Evolutionary conservation across 176 grass and related monocot species (phyloP), one percentile per base, ranked within the genome.

Genomic region (Aegilops sharonensis): DNA sequence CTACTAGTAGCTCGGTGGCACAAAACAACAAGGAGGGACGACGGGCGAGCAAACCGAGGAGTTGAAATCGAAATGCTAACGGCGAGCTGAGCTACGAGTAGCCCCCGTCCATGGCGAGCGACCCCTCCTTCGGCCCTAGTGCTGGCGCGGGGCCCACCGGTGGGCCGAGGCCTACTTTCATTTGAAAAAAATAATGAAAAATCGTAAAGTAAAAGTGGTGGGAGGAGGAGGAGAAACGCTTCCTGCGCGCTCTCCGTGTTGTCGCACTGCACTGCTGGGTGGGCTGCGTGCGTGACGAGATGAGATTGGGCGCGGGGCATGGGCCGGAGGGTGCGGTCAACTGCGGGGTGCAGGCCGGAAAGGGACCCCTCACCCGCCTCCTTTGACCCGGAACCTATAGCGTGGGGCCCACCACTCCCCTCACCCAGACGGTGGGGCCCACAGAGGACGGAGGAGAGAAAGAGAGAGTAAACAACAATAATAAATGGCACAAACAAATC

Each of bases 331-430:
- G 27, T 4, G 48, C 25, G 61, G 89, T 91, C 89, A 91, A 91
- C 89, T 76, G 87, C 60, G 77, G 68, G 75, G 57, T 12, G 69
- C 59, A 80, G 75, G 43, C 47, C 4, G 27, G 89, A 91, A 91
- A 91, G 85, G 52, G 82, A 91, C 85, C 70, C 50, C 50, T 63
- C 89, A 91, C 85, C 89, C 8, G 63, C 31, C 77, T 77, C 77
- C 85, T 91, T 81, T 91, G 89, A 91, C 89, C 63, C 13, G 84
- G 73, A 10, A 42, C 47, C 20, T 3, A 2, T n/a, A 11, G 17
- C 29, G 75, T 4, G 60, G 76, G 68, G 0, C 75, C 89, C 85
- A 31, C 74, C 24, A 8, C 52, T 18, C 50, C 23, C 3, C 13
- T 3, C 64, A 2, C 3, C 18, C 15, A 12, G 13, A 11, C 3